phyloP scores from a whole-genome alignment of 352 stramenopile genomes.

The Phytopythium delawarense region DNA sequence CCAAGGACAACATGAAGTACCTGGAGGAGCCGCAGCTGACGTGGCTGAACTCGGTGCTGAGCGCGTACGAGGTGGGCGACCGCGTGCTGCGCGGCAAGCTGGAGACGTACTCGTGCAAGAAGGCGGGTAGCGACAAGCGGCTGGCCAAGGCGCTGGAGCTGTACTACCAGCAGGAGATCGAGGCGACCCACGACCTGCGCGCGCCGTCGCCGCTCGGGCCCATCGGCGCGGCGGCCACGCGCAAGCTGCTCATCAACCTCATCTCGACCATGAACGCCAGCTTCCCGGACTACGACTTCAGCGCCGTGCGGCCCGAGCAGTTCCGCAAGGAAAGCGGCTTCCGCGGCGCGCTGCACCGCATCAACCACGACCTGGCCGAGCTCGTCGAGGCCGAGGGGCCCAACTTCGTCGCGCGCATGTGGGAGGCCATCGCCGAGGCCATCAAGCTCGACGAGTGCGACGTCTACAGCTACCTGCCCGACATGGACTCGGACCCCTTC shows the following conservation, averaged over 20 bases:
- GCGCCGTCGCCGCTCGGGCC: slow-evolving; percentile 76
- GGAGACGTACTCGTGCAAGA: slow-evolving; percentile 92
- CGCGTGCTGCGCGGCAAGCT: slow-evolving; percentile 84
- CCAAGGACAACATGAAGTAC: slow-evolving; percentile 83
- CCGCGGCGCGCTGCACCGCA: slow-evolving; percentile 79
- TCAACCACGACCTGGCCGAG: slow-evolving; percentile 87
- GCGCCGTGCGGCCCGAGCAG: slow-evolving; percentile 82
- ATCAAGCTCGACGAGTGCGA: slow-evolving; percentile 89
- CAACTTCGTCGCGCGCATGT: slow-evolving; percentile 98
- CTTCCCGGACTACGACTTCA: slow-evolving; percentile 94
- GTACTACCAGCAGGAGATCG: slow-evolving; percentile 81
- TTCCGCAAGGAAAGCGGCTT: slow-evolving; percentile 88
- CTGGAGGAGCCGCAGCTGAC: slow-evolving; percentile 88
- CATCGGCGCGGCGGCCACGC: slow-evolving; percentile 67
- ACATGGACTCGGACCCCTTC: slow-evolving; percentile 93
- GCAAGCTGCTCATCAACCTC: slow-evolving; percentile 90
- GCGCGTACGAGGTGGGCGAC: slow-evolving; percentile 83
- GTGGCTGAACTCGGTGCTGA: slow-evolving; percentile 88
- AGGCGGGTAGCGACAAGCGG: slow-evolving; percentile 89
- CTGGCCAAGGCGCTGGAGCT: slow-evolving; percentile 87
- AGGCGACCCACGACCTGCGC: slow-evolving; percentile 46
- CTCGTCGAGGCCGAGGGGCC: slow-evolving; percentile 96
- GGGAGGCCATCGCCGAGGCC: slow-evolving; percentile 87
- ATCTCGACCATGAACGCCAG: slow-evolving; percentile 94
- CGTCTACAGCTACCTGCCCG: slow-evolving; percentile 92